phyloP scores from a whole-genome alignment of 805 yeast genomes.

The Suhomyces vadensis region DNA sequence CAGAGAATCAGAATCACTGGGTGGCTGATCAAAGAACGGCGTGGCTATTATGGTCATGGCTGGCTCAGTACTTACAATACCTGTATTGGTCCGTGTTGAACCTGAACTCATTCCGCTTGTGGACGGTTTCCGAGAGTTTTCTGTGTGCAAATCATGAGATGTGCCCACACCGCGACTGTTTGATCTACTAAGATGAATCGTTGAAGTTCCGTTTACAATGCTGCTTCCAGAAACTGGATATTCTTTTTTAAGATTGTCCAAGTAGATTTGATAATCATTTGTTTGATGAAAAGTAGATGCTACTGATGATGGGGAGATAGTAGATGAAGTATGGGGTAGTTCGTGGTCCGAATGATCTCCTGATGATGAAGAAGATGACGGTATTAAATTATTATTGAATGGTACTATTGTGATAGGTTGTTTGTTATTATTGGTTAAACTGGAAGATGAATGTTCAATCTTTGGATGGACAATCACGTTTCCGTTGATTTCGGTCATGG shows the following conservation, averaged over 20 bases:
- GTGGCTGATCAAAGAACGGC: constrained; percentile 41
- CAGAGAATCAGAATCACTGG: constrained; percentile 33
- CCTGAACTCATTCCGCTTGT: neutral
- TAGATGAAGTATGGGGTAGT: too few relatives aligned
- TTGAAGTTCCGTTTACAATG: neutral
- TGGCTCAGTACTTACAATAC: neutral
- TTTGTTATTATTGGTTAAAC: neutral
- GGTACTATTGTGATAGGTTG: constrained; percentile 9
- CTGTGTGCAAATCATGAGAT: neutral
- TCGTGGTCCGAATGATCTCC: too few relatives aligned
- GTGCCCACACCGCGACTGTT: neutral
- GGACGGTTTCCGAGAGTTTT: neutral
- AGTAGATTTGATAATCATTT: constrained; percentile 22
- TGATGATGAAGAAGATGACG: constrained; percentile 16
- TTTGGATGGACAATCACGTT: neutral
- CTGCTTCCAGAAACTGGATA: neutral
- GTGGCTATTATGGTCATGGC: constrained; percentile 32
- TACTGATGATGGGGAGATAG: neutral
- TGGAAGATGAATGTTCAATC: neutral
- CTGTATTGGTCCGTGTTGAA: constrained; percentile 4
- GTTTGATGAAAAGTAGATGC: neutral
- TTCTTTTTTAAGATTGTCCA: constrained; percentile 10
- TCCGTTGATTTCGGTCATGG: neutral
- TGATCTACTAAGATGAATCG: neutral
- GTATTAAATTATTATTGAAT: constrained; percentile 10